These are phyloP conservation scores for Podaxis carcinomalis DNA, from an alignment of 768 basidiomycete genomes.

Conservation along the genomic window DNA sequence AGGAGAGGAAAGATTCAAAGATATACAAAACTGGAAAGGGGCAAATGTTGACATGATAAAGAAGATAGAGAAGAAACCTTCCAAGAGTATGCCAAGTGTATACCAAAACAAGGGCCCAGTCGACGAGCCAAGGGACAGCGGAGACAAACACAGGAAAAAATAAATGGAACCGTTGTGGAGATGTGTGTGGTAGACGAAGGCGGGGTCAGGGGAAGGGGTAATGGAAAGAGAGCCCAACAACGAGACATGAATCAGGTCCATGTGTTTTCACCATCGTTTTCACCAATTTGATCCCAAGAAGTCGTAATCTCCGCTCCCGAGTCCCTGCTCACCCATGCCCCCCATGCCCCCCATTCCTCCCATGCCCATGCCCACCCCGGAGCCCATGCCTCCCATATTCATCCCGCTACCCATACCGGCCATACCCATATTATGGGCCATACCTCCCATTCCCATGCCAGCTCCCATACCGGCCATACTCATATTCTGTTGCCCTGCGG, in stretches of 20 bases:
- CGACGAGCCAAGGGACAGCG: background rate
- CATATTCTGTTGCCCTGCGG: conserved; percentile 1
- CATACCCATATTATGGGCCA: conserved; percentile 10
- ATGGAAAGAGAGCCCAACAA: background rate
- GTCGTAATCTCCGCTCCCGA: conserved; percentile 7
- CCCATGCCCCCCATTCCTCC: conserved; percentile 1
- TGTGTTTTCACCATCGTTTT: background rate
- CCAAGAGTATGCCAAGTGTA: conserved; percentile 1
- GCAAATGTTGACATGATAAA: background rate
- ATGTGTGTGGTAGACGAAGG: background rate
- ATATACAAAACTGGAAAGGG: background rate
- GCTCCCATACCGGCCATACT: background rate
- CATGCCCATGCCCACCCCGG: conserved; percentile 8
- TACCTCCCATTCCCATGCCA: conserved; percentile 5
- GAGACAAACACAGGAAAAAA: background rate
- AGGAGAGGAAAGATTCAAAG: background rate
- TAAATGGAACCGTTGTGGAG: background rate
- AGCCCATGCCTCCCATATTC: conserved; percentile 5
- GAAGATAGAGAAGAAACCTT: background rate
- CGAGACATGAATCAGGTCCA: background rate
- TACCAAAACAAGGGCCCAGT: background rate
- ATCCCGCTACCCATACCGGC: conserved; percentile 9
- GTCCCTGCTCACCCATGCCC: conserved; percentile 9
- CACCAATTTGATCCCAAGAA: conserved; percentile 6
- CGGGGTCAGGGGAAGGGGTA: background rate